phyloP scores from a whole-genome alignment of 768 basidiomycete species.

The Psilocybe subaeruginosa region DNA sequence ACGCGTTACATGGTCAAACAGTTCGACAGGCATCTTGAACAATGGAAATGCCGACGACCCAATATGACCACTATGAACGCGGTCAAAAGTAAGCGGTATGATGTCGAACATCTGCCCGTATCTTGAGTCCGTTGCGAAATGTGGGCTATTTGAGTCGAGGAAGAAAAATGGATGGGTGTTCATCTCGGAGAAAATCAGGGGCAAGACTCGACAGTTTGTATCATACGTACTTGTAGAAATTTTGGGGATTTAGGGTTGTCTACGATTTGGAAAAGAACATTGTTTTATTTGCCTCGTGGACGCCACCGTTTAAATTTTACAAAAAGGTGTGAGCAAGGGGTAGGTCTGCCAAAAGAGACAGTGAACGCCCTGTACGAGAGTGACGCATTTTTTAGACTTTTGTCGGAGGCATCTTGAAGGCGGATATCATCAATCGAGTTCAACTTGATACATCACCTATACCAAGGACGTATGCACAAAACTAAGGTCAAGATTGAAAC shows the following conservation, averaged over 20 bases:
- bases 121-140: not conserved
- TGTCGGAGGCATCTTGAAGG: too few relatives aligned
- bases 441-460: not conserved
- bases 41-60: slow-evolving; percentile 25
- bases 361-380: not conserved
- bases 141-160: not conserved
- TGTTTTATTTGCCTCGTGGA: not conserved
- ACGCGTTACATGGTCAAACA: slow-evolving; percentile 25
- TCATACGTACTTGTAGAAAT: not conserved
- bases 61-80: slow-evolving; percentile 20
- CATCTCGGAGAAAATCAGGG: not conserved
- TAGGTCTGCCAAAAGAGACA: not conserved
- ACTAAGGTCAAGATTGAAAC: too few relatives aligned
- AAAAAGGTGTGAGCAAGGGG: not conserved
- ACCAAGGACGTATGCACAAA: too few relatives aligned
- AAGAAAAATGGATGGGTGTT: not conserved
- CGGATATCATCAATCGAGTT: not conserved
- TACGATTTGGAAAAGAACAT: not conserved
- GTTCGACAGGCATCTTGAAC: slow-evolving; percentile 31
- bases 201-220: not conserved
- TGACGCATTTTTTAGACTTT: not conserved
- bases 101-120: slow-evolving; percentile 9
- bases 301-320: not conserved
- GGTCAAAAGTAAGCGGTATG: slow-evolving; percentile 24
- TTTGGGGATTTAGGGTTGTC: not conserved